Percentiles rank a stretch among this genome's conserved stretches.
phyloP scores from a whole-genome alignment of 345 rosid genomes.

The Durio zibethinus region DNA sequence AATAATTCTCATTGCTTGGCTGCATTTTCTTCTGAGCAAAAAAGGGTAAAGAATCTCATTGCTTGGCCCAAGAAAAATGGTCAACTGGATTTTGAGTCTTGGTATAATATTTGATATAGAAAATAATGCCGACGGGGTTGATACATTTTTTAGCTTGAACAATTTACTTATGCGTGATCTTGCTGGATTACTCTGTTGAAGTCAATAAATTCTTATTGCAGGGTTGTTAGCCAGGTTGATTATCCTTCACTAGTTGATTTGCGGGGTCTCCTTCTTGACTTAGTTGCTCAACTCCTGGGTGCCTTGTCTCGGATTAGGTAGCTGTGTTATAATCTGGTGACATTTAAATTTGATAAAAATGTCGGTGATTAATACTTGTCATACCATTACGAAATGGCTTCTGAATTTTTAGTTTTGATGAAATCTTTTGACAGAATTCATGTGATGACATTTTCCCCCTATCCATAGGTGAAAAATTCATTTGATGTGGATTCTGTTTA shows the following conservation, averaged over 20 bases:
- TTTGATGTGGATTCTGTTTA: background rate
- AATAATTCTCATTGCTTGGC: background rate
- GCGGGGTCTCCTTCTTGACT: conserved; percentile 91
- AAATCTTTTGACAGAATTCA: background rate
- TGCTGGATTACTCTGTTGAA: background rate
- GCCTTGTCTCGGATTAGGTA: conserved; percentile 98
- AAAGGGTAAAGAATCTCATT: conserved; percentile 3
- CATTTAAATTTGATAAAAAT: conserved; percentile 9
- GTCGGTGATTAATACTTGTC: background rate
- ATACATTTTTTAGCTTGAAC: background rate
- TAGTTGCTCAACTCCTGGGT: conserved; percentile 96
- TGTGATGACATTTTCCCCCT: background rate
- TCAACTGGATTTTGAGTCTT: background rate
- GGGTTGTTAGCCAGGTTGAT: conserved; percentile 98
- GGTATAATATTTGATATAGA: background rate
- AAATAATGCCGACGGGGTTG: background rate
- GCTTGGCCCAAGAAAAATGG: background rate
- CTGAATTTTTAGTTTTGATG: background rate
- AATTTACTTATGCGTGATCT: background rate
- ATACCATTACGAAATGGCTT: background rate
- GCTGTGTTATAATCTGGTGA: conserved; percentile 5
- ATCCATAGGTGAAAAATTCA: background rate
- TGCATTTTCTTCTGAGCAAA: background rate
- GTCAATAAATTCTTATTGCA: conserved; percentile 35
- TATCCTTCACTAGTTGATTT: conserved; percentile 97